phyloP scores from a whole-genome alignment of 2,329 filamentous ascomycete species.

The Calonectria pseudoturangicola region DNA sequence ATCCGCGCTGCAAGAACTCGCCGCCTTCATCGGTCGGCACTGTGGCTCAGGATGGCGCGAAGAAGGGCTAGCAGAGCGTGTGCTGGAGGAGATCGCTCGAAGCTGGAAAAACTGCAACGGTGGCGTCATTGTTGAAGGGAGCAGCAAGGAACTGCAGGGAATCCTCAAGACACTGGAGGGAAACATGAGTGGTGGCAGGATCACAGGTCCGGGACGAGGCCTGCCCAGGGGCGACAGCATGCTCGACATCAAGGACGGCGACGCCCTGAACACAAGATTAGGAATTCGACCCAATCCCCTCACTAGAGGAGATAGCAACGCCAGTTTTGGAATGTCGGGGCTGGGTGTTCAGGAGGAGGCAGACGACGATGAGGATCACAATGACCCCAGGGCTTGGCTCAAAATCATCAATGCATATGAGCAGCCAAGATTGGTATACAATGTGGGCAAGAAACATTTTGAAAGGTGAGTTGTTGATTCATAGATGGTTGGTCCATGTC shows the following conservation, averaged over 20 bases:
- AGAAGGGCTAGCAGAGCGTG: slow-evolving; percentile 92
- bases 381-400: slow-evolving; percentile 87
- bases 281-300: slow-evolving; percentile 69
- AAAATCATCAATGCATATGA: slow-evolving; percentile 89
- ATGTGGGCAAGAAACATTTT: slow-evolving; percentile 90
- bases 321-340: slow-evolving; percentile 78
- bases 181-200: slow-evolving; percentile 90
- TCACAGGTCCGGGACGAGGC: slow-evolving; percentile 71
- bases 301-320: slow-evolving; percentile 76
- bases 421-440: slow-evolving; percentile 87
- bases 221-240: slow-evolving; percentile 76
- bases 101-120: slow-evolving; percentile 94
- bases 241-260: slow-evolving; percentile 74
- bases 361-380: slow-evolving; percentile 75
- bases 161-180: slow-evolving; percentile 91
- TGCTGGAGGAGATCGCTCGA: slow-evolving; percentile 92
- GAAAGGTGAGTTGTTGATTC: slow-evolving; percentile 75
- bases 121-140: slow-evolving; percentile 92
- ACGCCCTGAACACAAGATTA: slow-evolving; percentile 73
- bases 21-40: slow-evolving; percentile 92
- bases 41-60: slow-evolving; percentile 98
- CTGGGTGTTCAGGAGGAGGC: slow-evolving; percentile 72
- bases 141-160: slow-evolving; percentile 82
- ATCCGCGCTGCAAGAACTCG: slow-evolving; percentile 87
- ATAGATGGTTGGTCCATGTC: background rate